Evolutionary conservation across 345 rosid species (phyloP), one percentile per base, ranked within the genome.

Genomic region (Rhodamnia rubescens): DNA sequence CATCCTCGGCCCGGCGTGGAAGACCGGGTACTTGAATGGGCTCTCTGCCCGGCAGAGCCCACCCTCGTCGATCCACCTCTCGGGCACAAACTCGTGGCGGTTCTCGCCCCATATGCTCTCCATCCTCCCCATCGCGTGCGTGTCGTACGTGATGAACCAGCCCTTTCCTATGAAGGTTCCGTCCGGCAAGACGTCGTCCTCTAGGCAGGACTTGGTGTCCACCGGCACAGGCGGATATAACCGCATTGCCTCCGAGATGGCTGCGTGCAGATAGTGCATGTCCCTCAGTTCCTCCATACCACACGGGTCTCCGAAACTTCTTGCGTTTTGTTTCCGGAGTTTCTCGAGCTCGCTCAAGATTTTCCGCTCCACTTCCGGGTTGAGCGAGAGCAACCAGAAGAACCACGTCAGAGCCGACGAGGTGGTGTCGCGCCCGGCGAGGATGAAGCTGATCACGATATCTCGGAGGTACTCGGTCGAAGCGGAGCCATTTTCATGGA

Each of bases 161-260:
- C 84, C 90, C 59, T 86, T 86, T 78, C 85, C 85, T 4, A 92
- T 83, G 40, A 53, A 47, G 1, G 90, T 91, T 20, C 94, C 94
- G 52, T 91, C 91, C 0, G 93, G 91, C 22, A 91, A 86, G 4
- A 86, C 53, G 49, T 91, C 91, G 16, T 83, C 83, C 47, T 26
- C 21, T 2, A 82, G 40, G 27, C 92, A 89, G 4, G 82, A 55
- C 83, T 89, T 92, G 18, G 87, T 75, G 51, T 92, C 90, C 53
- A 88, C 21, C 13, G 94, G 90, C 7, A 91, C 94, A 12, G 92
- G 93, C 5, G 94, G 94, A 85, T 91, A 91, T 15, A 92, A 84
- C 88, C 94, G 85, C 90, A 92, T 87, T 44, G 86, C 85, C 74
- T 92, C 94, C 11, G 91, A 90, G 27, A 92, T 57, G 1, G 93